phyloP scores from a whole-genome alignment of 176 grass and related monocot genomes.

The Pharus latifolius region DNA sequence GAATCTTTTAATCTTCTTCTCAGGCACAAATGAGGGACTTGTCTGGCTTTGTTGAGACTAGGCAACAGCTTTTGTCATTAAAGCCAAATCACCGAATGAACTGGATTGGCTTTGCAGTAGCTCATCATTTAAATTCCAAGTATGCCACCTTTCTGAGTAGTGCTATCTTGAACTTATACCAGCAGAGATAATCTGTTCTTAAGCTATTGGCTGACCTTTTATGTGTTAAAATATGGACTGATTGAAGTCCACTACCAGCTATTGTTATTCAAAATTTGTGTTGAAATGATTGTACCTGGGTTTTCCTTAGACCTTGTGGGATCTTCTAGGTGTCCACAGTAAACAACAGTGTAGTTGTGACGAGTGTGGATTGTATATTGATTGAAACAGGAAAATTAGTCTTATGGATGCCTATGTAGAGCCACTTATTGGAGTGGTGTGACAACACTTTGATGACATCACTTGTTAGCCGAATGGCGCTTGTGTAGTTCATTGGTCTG shows the following conservation, averaged over 20 bases:
- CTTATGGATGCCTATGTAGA: conserved; percentile 1
- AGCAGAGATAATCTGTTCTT: neutral
- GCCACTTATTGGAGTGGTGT: neutral
- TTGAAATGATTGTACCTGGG: too few species aligned
- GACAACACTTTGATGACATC: neutral
- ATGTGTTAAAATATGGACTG: neutral
- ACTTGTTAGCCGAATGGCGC: neutral
- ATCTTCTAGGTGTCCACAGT: neutral
- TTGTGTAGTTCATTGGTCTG: neutral
- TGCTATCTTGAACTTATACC: neutral
- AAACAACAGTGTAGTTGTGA: neutral
- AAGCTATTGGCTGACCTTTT: neutral
- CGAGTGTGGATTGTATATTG: neutral
- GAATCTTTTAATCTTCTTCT: neutral
- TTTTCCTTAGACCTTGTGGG: neutral
- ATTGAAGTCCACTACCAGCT: neutral
- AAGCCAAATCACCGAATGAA: conserved; percentile 99
- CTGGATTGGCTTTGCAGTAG: conserved; percentile 98
- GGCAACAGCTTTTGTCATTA: conserved; percentile 83
- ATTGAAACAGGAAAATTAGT: too few species aligned
- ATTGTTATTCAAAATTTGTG: neutral
- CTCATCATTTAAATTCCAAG: conserved; percentile 97
- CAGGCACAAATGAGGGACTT: conserved; percentile 99
- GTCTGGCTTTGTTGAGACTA: conserved; percentile 95
- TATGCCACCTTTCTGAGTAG: conserved; percentile 30